These are phyloP conservation scores for Penicillium maclennaniae DNA, from an alignment of 495 filamentous ascomycete species.

Conservation along the genomic window DNA sequence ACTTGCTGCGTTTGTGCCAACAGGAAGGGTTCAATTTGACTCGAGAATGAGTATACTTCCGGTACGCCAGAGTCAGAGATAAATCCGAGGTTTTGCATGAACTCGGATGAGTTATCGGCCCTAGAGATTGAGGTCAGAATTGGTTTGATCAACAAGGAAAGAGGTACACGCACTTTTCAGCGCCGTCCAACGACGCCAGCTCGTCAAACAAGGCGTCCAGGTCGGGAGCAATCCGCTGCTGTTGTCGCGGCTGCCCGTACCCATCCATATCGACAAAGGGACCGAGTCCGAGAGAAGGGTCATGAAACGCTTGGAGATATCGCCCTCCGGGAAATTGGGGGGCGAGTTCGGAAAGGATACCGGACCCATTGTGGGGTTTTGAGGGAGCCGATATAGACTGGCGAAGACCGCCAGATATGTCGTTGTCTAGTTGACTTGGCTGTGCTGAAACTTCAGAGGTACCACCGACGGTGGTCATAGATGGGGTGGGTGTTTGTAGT, in stretches of 20 bases:
- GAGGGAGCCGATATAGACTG: slow-evolving; percentile 22
- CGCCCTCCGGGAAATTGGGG: slow-evolving; percentile 26
- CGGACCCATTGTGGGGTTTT: slow-evolving; percentile 21
- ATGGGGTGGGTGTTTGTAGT: slow-evolving; percentile 31
- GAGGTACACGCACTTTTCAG: slow-evolving; percentile 29
- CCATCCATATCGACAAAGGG: slow-evolving; percentile 34
- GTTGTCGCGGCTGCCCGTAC: slow-evolving; percentile 28
- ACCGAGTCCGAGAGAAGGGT: slow-evolving; percentile 27
- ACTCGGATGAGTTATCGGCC: slow-evolving; percentile 38
- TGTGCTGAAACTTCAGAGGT: slow-evolving; percentile 20
- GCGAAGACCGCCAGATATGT: slow-evolving; percentile 8
- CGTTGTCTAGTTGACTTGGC: slow-evolving; percentile 19
- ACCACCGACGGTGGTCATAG: slow-evolving; percentile 27
- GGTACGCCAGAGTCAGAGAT: slow-evolving; percentile 34
- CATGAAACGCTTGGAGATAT: slow-evolving; percentile 30
- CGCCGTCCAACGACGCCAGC: slow-evolving; percentile 40
- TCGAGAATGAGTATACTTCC: slow-evolving; percentile 36
- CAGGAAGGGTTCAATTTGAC: slow-evolving; percentile 39
- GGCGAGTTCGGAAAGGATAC: slow-evolving; percentile 24
- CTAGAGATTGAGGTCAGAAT: slow-evolving; percentile 15
- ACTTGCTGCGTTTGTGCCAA: slow-evolving; percentile 33
- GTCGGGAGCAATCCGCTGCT: slow-evolving; percentile 39
- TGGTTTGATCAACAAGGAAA: not conserved
- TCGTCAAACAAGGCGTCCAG: slow-evolving; percentile 44
- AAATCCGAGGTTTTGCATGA: slow-evolving; percentile 45